Base-by-base conservation (phyloP, 2,329 filamentous ascomycete species). In the Aspergillus fijiensis region DNA sequence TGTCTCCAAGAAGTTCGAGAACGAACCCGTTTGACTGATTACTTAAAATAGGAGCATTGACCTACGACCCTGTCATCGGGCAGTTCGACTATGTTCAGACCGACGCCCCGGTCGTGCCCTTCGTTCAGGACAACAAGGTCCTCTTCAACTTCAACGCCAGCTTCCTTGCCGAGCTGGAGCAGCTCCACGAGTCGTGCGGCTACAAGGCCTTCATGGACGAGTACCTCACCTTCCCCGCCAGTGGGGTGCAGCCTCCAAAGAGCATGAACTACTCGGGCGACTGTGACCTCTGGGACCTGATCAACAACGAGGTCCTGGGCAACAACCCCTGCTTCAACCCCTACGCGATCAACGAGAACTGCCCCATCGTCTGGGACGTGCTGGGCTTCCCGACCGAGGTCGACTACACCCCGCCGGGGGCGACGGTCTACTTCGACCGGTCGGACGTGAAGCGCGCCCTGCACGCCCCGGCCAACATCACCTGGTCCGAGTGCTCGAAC, bases 321-420 rank as follows among this genome's bases (percentile, higher is more conserved):
- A 74, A 85, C 35, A 95, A 95, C 76, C 91, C 91, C 0, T 95
- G 91, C 79, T 96, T 89, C 76, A 86, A 92, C 72, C 79, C 90
- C 11, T 95, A 94, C 76, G 85, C 89, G 52, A 84, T 94, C 14
- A 85, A 85, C 2, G 87, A 85, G 4, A 89, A 87, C 12, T 95
- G 91, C 71, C 91, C 91, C 0, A 65, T 87, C 2, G 78, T 85
- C 2, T 91, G 85, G 82, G 87, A 92, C 60, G 84, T 89, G 0
- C 79, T 93, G 2, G 86, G 86, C 16, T 88, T 89, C 74, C 87
- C 89, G 2, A 71, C 68, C 14, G 66, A 66, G 2, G 63, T 75
- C 2, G 57, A 59, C 21, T 94, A 92, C 74, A 68, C 84, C 0
- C 89, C 90, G 0, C 79, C 76, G 0, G 89, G 88, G 1, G 81